Evolutionary conservation across 2,329 filamentous ascomycete species (phyloP).

Genomic region (Reticulascus tulasneorum): DNA sequence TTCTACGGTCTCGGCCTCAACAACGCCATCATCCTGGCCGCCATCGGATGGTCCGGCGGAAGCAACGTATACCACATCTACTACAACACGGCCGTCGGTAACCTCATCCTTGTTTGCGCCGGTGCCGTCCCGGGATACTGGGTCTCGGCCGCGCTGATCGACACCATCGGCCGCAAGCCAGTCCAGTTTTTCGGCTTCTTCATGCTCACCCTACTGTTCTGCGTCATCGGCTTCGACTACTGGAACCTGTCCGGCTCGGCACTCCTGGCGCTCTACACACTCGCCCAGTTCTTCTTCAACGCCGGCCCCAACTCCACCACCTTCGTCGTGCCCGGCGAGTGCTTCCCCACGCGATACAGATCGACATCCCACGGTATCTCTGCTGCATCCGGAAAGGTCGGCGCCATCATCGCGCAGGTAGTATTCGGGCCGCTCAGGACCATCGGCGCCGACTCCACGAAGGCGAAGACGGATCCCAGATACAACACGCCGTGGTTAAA

Average conservation of each 20-base stretch:
- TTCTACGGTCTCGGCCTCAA: conserved; percentile 71
- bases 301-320: conserved; percentile 57
- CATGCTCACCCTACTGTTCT: conserved; percentile 40
- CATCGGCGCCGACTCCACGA: conserved; percentile 38
- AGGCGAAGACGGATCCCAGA: conserved; percentile 22
- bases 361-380: conserved; percentile 60
- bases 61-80: conserved; percentile 63
- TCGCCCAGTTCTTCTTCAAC: conserved; percentile 9
- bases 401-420: conserved; percentile 48
- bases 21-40: conserved; percentile 66
- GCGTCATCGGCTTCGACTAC: conserved; percentile 48
- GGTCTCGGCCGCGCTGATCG: conserved; percentile 71
- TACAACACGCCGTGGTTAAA: conserved; percentile 13
- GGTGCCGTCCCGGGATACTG: conserved; percentile 80
- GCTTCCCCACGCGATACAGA: conserved; percentile 61
- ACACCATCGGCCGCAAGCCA: conserved; percentile 71
- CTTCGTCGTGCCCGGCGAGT: conserved; percentile 61
- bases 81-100: conserved; percentile 72
- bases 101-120: conserved; percentile 73
- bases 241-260: conserved; percentile 12
- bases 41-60: conserved; percentile 63
- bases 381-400: conserved; percentile 56
- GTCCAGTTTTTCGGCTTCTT: conserved; percentile 58
- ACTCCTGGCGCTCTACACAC: conserved; percentile 6
- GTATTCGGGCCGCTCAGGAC: conserved; percentile 41